Percentiles rank a stretch among this genome's conserved stretches.
Conservation (phyloP, 352 stramenopile genomes). For the Pythium coloratum region DNA sequence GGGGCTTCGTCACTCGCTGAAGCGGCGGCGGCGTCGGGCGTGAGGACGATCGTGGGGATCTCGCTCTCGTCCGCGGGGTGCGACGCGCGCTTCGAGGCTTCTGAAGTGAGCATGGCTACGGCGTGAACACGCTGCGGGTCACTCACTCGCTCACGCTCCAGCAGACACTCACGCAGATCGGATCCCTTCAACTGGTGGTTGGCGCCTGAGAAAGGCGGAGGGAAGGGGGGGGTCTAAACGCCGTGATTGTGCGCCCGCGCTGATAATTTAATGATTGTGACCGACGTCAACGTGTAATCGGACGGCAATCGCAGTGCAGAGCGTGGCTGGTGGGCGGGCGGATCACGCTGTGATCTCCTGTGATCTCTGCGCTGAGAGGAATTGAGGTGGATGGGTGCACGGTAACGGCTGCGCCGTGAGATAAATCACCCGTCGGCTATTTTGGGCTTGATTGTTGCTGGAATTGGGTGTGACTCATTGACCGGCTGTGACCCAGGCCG, state of each 20-base stretch:
- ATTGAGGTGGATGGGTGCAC: conserved; percentile 3
- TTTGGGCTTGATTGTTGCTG: too few relatives aligned
- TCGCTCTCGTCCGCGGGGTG: conserved; percentile 6
- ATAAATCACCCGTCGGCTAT: background rate
- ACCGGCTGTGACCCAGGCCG: too few relatives aligned
- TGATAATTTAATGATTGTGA: background rate
- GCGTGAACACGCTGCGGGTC: too few relatives aligned
- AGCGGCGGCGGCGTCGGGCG: conserved; percentile 43
- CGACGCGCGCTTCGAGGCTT: conserved; percentile 11
- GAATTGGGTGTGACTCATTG: background rate
- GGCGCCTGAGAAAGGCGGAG: background rate
- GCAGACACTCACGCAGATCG: too few relatives aligned
- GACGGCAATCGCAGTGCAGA: background rate
- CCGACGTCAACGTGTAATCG: background rate
- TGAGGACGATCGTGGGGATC: conserved; percentile 22
- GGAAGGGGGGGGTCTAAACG: background rate
- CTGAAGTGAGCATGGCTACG: conserved; percentile 13
- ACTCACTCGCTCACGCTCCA: too few relatives aligned
- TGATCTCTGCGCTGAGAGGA: background rate
- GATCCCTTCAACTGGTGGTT: conserved; percentile 2
- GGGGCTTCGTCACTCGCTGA: conserved; percentile 23
- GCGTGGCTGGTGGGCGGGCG: background rate
- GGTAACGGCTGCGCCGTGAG: background rate
- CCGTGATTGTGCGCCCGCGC: background rate
- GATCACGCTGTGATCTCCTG: background rate